Percentiles rank a stretch among this genome's conserved stretches.
Evolutionary conservation across 345 rosid genomes (phyloP).

Genomic region (Melastoma malabathricum): DNA sequence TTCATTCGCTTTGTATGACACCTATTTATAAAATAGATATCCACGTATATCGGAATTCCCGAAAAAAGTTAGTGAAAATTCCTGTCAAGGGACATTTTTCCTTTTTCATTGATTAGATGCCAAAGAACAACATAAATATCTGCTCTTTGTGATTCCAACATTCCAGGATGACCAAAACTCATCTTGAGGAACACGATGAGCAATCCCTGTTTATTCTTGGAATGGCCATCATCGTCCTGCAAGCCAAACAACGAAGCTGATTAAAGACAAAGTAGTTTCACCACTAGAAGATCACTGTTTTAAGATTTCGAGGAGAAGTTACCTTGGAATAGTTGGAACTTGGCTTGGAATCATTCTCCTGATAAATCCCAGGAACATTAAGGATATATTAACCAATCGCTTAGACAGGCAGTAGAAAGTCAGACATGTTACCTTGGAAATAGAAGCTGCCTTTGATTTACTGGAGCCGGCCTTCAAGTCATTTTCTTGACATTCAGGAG

Average conservation of each 20-base stretch:
- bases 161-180: not conserved
- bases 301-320: not conserved
- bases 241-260: not conserved
- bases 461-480: conserved; percentile 1
- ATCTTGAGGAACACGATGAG: conserved; percentile 14
- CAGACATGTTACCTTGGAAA: too few species aligned
- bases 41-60: too few species aligned
- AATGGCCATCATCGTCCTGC: conserved; percentile 6
- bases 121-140: too few species aligned
- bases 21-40: too few species aligned
- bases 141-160: too few species aligned
- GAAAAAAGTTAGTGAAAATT: conserved; percentile 15
- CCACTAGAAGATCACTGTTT: not conserved
- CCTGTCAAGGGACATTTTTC: conserved; percentile 4
- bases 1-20: too few species aligned
- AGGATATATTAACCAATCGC: too few species aligned
- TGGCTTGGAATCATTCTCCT: not conserved
- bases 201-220: conserved; percentile 11
- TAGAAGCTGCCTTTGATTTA: conserved; percentile 1
- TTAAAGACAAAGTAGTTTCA: not conserved
- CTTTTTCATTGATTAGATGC: not conserved
- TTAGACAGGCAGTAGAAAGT: too few species aligned
- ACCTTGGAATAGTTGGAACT: not conserved
- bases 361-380: not conserved
- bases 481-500: conserved; percentile 1